Evolutionary conservation across 345 rosid genomes (phyloP).

Genomic region (Turnera subulata): DNA sequence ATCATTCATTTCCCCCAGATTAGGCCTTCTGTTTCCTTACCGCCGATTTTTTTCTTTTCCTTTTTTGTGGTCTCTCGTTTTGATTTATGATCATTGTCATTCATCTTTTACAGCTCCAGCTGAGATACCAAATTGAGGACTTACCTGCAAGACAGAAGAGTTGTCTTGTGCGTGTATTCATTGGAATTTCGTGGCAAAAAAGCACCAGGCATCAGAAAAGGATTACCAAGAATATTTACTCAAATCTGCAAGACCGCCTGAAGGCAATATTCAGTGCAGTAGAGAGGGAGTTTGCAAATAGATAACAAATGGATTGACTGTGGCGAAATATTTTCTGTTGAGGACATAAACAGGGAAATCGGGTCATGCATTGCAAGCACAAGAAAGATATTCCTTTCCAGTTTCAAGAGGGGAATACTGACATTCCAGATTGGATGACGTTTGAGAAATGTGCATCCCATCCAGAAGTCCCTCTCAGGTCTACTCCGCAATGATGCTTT

Average conservation of each 20-base stretch:
- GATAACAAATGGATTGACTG: constrained; percentile 24
- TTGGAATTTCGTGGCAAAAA: constrained; percentile 91
- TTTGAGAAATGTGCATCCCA: too few species aligned
- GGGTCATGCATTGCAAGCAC: too few species aligned
- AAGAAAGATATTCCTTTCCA: too few species aligned
- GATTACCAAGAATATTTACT: constrained; percentile 64
- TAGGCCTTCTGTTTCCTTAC: background rate
- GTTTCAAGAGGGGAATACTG: too few species aligned
- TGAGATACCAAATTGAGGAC: constrained; percentile 79
- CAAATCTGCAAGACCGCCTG: constrained; percentile 61
- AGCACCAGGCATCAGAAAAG: constrained; percentile 77
- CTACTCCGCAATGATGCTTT: too few species aligned
- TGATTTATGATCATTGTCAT: too few species aligned
- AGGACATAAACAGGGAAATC: too few species aligned
- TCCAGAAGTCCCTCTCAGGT: too few species aligned
- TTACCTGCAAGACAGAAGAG: constrained; percentile 47
- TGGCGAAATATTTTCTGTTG: too few species aligned
- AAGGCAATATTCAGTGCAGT: constrained; percentile 55
- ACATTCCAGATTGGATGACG: too few species aligned
- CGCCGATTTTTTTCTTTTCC: background rate
- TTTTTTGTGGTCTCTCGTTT: too few species aligned
- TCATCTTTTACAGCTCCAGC: constrained; percentile 58
- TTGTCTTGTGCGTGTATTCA: constrained; percentile 51
- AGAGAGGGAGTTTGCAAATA: constrained; percentile 64
- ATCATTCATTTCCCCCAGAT: background rate